phyloP scores from a whole-genome alignment of 2,329 filamentous ascomycete species.

The Colletotrichum australisinense region DNA sequence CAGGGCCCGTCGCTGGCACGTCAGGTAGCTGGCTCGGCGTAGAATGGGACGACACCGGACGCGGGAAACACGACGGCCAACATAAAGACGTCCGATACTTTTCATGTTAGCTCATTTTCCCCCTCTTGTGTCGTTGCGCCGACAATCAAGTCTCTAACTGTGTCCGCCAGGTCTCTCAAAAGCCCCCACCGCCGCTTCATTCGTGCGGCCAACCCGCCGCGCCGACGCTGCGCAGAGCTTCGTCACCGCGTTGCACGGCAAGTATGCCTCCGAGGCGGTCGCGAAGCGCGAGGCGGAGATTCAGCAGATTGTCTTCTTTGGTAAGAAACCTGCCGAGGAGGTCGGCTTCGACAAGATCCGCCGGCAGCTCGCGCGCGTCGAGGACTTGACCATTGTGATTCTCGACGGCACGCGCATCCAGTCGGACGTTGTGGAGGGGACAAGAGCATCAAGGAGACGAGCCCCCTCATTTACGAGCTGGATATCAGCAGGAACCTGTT shows the following conservation, averaged over 20 bases:
- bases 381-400: constrained; percentile 83
- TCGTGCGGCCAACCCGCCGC: constrained; percentile 82
- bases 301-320: constrained; percentile 76
- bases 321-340: constrained; percentile 85
- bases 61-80: constrained; percentile 92
- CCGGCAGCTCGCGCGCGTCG: constrained; percentile 79
- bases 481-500: constrained; percentile 90
- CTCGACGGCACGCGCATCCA: constrained; percentile 80
- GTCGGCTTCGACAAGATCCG: constrained; percentile 95
- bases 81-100: constrained; percentile 87
- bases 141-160: constrained; percentile 33
- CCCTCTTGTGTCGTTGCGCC: constrained; percentile 13
- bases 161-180: constrained; percentile 64
- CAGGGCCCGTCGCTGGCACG: constrained; percentile 81
- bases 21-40: constrained; percentile 89
- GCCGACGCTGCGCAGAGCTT: constrained; percentile 78
- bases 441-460: constrained; percentile 59
- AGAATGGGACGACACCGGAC: constrained; percentile 90
- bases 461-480: constrained; percentile 78
- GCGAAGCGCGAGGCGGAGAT: constrained; percentile 39
- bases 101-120: constrained; percentile 70
- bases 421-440: constrained; percentile 47
- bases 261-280: constrained; percentile 77
- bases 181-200: constrained; percentile 81
- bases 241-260: constrained; percentile 81